A percentile compares a stretch with the other conserved stretches of the same genome.
phyloP scores from a whole-genome alignment of 1,284 basidiomycete species.

The Xerocomus minutiporus region DNA sequence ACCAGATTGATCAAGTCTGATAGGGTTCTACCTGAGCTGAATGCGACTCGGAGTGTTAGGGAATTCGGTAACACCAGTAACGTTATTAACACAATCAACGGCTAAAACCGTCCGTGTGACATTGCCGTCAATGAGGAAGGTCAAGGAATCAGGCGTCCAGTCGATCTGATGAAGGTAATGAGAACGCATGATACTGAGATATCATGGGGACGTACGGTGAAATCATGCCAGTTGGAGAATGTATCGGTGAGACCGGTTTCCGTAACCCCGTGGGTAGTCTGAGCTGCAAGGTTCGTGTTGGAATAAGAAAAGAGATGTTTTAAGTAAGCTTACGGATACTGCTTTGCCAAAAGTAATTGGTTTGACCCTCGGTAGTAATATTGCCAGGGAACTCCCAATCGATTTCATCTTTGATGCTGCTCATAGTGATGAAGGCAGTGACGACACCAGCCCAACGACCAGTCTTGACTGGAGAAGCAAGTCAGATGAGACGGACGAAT shows the following conservation, averaged over 20 bases:
- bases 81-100: constrained; percentile 48
- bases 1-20: not conserved
- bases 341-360: constrained; percentile 78
- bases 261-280: constrained; percentile 43
- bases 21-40: constrained; percentile 57
- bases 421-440: constrained; percentile 83
- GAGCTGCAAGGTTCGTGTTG: constrained; percentile 26
- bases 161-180: constrained; percentile 48
- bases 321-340: constrained; percentile 53
- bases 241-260: constrained; percentile 54
- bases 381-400: constrained; percentile 79
- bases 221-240: constrained; percentile 69
- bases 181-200: not conserved
- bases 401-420: constrained; percentile 80
- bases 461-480: constrained; percentile 52
- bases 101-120: constrained; percentile 64
- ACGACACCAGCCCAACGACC: constrained; percentile 72
- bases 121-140: constrained; percentile 67
- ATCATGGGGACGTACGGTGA: constrained; percentile 48
- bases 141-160: constrained; percentile 68
- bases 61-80: constrained; percentile 52
- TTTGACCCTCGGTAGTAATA: constrained; percentile 60
- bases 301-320: not conserved
- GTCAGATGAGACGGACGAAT: not conserved
- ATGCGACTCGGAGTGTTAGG: constrained; percentile 75